Percentiles rank a stretch among this genome's conserved stretches.
Evolutionary conservation across 1,284 basidiomycete genomes (phyloP).

Genomic region (Coniferiporia sulphurascens): DNA sequence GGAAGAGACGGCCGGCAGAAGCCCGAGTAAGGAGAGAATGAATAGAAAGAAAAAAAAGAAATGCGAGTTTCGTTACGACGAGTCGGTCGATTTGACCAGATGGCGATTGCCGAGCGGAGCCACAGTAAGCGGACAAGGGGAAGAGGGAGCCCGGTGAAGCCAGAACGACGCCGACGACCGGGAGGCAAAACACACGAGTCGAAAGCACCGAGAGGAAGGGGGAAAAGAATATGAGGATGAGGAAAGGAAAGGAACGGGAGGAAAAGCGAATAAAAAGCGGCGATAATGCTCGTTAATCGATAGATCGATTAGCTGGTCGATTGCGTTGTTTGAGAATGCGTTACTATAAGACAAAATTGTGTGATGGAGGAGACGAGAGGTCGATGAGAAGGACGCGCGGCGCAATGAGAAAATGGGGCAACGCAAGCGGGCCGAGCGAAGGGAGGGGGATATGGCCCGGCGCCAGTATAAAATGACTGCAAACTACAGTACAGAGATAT

Average conservation of each 20-base stretch:
- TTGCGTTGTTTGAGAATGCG: background rate
- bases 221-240: background rate
- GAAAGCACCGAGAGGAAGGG: background rate
- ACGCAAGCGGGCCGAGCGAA: background rate
- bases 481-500: slow-evolving; percentile 4
- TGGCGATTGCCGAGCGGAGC: no score
- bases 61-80: background rate
- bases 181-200: no score
- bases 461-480: background rate
- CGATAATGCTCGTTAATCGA: background rate
- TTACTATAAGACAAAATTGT: background rate
- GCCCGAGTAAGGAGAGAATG: no score
- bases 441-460: background rate
- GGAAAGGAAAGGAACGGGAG: background rate
- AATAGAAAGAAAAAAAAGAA: no score
- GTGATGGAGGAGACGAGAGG: background rate
- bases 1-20: no score
- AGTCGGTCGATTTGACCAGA: background rate
- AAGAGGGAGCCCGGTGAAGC: no score
- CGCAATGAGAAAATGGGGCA: background rate
- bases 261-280: background rate
- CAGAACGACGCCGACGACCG: no score
- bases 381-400: background rate
- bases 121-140: no score
- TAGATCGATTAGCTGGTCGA: background rate